Base-by-base conservation (phyloP, 345 rosid genomes). In the Arabidopsis thaliana region DNA sequence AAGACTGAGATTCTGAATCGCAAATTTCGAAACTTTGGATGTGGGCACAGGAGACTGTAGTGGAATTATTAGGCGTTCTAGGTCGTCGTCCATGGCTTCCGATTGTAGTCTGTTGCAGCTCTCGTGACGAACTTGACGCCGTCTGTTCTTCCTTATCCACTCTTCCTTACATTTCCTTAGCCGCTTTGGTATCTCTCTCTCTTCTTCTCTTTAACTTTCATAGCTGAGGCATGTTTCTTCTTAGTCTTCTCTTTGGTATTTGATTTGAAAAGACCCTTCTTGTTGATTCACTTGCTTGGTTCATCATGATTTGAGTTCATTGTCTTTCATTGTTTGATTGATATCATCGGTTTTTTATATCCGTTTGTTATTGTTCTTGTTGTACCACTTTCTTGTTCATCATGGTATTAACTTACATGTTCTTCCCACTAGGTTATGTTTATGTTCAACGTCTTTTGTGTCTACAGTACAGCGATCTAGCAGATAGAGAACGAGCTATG, bases 91-190 rank as follows among this genome's bases (percentile, higher is more conserved):
- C 78, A 50, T 86, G 88, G 62, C 86, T 91, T 51, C 96, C 97
- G 4, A 79, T 88, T 80, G 91, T 88, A 28, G 87, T 91, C 2
- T 91, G 91, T 79, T 94, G 98, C 83, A 88, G 86, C 87, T 87
- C 96, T 10, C 90, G 97, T 3, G 98, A 94, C 77, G 96, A 88
- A 83, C 97, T 94, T 13, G 97, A 94, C 59, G 89, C 95, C 11
- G 88, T 93, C 62, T 91, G 87, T 75, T 88, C 87, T 69, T 83
- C 88, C 22, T 87, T 91, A 59, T 81, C 98, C n/a, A 79, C 78
- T 44, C 94, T 91, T 79, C 85, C 93, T 66, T 84, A 55, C 87
- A 86, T 93, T 69, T 88, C 93, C 36, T 80, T 89, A 13, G 68
- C 87, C 33, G 73, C 85, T 71, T 76, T 91, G 88, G 97, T 94